phyloP scores from a whole-genome alignment of 345 rosid genomes.

The Rhodamnia argentea region DNA sequence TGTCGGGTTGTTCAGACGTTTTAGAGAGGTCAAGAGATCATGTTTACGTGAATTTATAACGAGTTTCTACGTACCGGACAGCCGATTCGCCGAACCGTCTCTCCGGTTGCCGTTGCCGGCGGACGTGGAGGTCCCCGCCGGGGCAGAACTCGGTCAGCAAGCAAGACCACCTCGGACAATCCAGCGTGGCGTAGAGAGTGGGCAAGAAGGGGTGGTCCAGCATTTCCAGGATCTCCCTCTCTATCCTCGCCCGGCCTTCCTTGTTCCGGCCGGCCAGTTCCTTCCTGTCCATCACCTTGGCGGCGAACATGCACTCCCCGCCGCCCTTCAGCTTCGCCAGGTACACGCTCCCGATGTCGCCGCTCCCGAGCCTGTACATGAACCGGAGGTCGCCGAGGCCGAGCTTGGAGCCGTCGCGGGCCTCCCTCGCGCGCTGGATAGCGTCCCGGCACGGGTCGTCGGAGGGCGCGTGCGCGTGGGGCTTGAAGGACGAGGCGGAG shows the following conservation, averaged over 20 bases:
- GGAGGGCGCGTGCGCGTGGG: constrained; percentile 31
- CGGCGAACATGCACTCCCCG: constrained; percentile 54
- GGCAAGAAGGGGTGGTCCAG: constrained; percentile 89
- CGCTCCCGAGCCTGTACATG: constrained; percentile 67
- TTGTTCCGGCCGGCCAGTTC: constrained; percentile 59
- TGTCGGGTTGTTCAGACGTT: not conserved
- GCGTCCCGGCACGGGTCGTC: constrained; percentile 51
- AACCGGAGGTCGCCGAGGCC: constrained; percentile 50
- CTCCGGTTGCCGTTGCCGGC: constrained; percentile 55
- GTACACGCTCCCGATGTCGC: constrained; percentile 71
- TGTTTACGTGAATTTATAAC: not conserved
- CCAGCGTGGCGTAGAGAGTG: constrained; percentile 56
- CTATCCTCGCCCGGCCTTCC: constrained; percentile 53
- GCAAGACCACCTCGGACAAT: constrained; percentile 64
- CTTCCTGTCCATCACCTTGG: constrained; percentile 77
- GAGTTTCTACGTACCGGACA: constrained; percentile 37
- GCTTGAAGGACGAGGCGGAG: constrained; percentile 11
- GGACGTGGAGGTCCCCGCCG: constrained; percentile 80
- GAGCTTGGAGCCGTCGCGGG: constrained; percentile 10
- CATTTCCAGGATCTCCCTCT: constrained; percentile 56
- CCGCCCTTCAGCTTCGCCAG: constrained; percentile 53
- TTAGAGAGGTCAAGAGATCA: not conserved
- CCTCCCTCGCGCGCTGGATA: constrained; percentile 15
- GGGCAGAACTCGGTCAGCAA: constrained; percentile 76
- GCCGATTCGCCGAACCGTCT: constrained; percentile 61